These are phyloP conservation scores for Cucumis cinereus DNA, from an alignment of 306 rosid species.

Conservation along the genomic window DNA sequence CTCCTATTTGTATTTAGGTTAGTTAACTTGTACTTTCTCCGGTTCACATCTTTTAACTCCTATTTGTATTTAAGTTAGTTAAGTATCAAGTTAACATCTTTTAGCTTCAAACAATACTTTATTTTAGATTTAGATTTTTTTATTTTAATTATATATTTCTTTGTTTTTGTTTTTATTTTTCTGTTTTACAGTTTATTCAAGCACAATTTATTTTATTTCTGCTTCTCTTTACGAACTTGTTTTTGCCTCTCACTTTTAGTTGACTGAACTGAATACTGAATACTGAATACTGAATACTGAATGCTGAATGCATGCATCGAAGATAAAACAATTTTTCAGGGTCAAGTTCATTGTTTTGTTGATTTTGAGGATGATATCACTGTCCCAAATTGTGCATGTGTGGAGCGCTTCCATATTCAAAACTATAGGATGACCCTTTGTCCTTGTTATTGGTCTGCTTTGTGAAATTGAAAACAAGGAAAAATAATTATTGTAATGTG, in stretches of 20 bases:
- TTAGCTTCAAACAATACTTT: neutral
- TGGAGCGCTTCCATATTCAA: no score
- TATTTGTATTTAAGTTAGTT: slow-evolving; percentile 63
- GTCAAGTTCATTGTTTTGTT: neutral
- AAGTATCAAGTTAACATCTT: neutral
- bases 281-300: neutral
- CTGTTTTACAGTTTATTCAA: neutral
- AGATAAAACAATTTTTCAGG: neutral
- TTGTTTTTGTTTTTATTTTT: no score
- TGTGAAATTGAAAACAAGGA: neutral
- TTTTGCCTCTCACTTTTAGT: neutral
- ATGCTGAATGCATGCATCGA: neutral
- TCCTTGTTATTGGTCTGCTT: neutral
- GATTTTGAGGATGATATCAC: neutral
- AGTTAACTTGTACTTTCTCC: slow-evolving; percentile 1
- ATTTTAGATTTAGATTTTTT: neutral
- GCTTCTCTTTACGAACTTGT: neutral
- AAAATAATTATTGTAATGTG: neutral
- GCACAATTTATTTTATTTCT: neutral
- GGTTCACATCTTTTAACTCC: neutral
- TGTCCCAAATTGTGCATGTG: no score
- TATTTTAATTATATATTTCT: no score
- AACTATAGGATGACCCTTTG: neutral
- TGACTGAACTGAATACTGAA: neutral
- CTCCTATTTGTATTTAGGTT: slow-evolving; percentile 63